Evolutionary conservation across 2,329 filamentous ascomycete genomes (phyloP), one percentile per base, ranked within the genome.

Genomic region (Alternaria ventricosa): DNA sequence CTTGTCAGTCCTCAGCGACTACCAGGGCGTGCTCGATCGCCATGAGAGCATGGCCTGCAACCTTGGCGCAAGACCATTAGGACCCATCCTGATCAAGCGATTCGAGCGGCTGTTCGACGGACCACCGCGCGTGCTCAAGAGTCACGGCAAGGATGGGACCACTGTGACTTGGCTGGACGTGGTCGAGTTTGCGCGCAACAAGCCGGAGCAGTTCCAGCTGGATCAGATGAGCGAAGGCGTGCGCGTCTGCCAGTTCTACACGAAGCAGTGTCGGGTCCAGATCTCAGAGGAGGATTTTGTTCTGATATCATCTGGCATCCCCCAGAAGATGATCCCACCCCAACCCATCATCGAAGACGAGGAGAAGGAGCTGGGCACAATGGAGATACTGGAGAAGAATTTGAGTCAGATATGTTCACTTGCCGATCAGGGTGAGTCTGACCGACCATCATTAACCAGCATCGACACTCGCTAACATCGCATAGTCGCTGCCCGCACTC

Each of bases 201-300:
- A 93, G 67, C 92, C 93, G 0, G 86, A 88, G 68, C 92, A 95
- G 59, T 96, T 96, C 79, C 87, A 88, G 33, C 82, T 96, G 55
- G 89, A 88, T 58, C 88, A 91, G 61, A 86, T 87, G 65, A 85
- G 88, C 47, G 90, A 92, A 68, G 91, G 91, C 20, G 82, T 87
- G 57, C 87, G 90, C 50, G 89, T 91, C 57, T 96, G 93, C 75
- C 92, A 93, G 66, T 96, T 97, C 78, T 89, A 90, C 74, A 89
- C 93, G 67, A 94, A 94, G 75, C 92, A 94, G 64, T 87, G 90
- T 68, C 88, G 92, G 51, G 90, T 96, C 9, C 92, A 97, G 81
- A 95, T 97, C 65, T 89, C 89, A 18, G 93, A 96, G 78, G 93
- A 96, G 77, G 93, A 97, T 76, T 97, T 90, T 85, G 87, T 94